phyloP scores from a whole-genome alignment of 371 early-diverging fungal genomes.

The Apophysomyces ossiformis region DNA sequence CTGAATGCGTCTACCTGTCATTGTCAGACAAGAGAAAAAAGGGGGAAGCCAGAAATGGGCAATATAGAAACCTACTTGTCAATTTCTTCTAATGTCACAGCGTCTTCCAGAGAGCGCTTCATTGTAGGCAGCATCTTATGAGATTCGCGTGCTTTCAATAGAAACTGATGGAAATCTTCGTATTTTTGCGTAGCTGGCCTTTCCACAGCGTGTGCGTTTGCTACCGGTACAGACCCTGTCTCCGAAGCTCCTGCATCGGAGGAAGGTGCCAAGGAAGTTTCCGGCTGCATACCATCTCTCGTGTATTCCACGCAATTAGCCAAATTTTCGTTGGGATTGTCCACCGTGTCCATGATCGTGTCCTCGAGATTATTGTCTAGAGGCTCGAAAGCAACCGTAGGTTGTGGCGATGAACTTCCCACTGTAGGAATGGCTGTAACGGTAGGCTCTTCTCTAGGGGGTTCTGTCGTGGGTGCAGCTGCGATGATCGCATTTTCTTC shows the following conservation, averaged over 20 bases:
- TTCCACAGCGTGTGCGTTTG: neutral
- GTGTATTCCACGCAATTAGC: no score
- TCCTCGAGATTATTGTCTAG: no score
- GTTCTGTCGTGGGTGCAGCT: neutral
- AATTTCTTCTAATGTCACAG: neutral
- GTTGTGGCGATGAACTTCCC: no score
- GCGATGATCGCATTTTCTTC: neutral
- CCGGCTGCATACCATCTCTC: no score
- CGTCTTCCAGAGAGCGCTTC: slow-evolving; percentile 1
- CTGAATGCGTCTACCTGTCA: neutral
- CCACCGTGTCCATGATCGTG: no score
- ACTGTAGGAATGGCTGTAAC: neutral
- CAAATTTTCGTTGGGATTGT: no score
- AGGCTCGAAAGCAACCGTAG: no score
- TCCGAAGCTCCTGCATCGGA: no score
- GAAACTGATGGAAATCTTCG: neutral
- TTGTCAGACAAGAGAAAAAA: neutral
- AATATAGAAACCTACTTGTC: neutral
- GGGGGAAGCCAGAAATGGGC: neutral
- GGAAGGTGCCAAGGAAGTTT: no score
- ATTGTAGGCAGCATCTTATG: neutral
- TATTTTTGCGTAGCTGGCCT: neutral
- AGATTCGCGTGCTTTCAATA: neutral
- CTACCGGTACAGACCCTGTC: neutral
- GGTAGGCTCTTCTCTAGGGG: neutral